These are phyloP conservation scores for Backusella tuberculispora DNA, from an alignment of 192 early-diverging fungal genomes.

Conservation along the genomic window DNA sequence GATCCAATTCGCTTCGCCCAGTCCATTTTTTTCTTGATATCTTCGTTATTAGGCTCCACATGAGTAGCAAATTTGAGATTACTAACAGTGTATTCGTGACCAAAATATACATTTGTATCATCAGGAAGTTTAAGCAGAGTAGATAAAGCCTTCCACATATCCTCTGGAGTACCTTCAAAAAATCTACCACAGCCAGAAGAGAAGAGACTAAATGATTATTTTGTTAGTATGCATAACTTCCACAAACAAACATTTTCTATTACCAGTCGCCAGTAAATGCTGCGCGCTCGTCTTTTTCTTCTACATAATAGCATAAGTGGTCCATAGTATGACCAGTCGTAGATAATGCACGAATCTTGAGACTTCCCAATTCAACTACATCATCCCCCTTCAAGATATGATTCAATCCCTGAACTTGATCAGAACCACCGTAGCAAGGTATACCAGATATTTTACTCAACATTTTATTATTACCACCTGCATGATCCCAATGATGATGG, in stretches of 20 bases:
- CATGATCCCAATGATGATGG: constrained; percentile 48
- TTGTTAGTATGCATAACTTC: neutral
- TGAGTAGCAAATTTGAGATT: constrained; percentile 52
- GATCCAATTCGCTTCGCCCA: constrained; percentile 33
- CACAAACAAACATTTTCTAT: neutral
- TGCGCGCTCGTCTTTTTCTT: constrained; percentile 30
- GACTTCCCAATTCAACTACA: constrained; percentile 26
- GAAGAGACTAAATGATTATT: constrained; percentile 25
- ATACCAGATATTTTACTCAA: constrained; percentile 11
- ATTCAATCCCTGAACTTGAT: constrained; percentile 26
- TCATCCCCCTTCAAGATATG: constrained; percentile 27
- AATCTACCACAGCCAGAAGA: constrained; percentile 84
- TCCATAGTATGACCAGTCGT: constrained; percentile 43
- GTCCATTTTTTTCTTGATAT: constrained; percentile 25
- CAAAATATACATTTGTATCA: constrained; percentile 88
- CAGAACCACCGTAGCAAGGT: constrained; percentile 35
- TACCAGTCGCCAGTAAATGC: constrained; percentile 43
- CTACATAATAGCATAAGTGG: constrained; percentile 38
- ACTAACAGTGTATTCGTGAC: constrained; percentile 89
- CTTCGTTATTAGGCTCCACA: constrained; percentile 39
- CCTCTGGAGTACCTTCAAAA: constrained; percentile 86
- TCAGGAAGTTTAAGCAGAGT: constrained; percentile 71
- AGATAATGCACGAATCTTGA: constrained; percentile 31
- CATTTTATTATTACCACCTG: constrained; percentile 41
- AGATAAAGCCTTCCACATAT: constrained; percentile 84